phyloP scores from a whole-genome alignment of 495 filamentous ascomycete species.

The Aspergillus steynii region DNA sequence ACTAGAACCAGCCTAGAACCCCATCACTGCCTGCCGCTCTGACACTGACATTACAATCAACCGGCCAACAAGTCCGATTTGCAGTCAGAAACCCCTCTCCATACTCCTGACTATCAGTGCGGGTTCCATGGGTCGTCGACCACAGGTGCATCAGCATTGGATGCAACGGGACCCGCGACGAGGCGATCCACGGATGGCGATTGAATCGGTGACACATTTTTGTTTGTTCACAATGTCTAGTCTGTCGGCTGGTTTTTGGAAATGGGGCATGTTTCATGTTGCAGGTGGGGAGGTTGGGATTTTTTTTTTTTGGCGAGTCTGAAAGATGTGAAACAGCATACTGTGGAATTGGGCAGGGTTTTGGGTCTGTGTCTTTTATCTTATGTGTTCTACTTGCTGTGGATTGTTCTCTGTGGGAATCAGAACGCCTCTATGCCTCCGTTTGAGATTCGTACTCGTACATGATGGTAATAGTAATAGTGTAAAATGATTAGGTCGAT shows the following conservation, averaged over 20 bases:
- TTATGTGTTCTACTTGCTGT: not conserved
- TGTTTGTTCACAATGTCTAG: not conserved
- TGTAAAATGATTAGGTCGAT: not conserved
- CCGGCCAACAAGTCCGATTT: not conserved
- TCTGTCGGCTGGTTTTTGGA: not conserved
- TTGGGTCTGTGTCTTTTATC: conserved; percentile 3
- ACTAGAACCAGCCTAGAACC: not conserved
- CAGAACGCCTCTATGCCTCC: not conserved
- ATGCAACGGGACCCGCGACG: not conserved
- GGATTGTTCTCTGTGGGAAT: too few relatives aligned
- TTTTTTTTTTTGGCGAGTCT: conserved; percentile 1
- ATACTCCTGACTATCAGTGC: not conserved
- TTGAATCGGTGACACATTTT: not conserved
- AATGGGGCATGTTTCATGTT: not conserved
- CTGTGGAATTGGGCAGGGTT: not conserved
- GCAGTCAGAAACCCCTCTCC: too few relatives aligned
- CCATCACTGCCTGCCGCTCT: not conserved
- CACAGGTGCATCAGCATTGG: not conserved
- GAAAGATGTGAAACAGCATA: not conserved
- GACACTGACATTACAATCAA: not conserved
- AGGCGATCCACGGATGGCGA: not conserved
- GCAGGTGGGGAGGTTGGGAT: not conserved
- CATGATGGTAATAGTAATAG: not conserved
- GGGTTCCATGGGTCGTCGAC: not conserved
- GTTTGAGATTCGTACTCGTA: not conserved